Conservation (phyloP, 2,329 filamentous ascomycete genomes). For the Cordyceps militaris region DNA sequence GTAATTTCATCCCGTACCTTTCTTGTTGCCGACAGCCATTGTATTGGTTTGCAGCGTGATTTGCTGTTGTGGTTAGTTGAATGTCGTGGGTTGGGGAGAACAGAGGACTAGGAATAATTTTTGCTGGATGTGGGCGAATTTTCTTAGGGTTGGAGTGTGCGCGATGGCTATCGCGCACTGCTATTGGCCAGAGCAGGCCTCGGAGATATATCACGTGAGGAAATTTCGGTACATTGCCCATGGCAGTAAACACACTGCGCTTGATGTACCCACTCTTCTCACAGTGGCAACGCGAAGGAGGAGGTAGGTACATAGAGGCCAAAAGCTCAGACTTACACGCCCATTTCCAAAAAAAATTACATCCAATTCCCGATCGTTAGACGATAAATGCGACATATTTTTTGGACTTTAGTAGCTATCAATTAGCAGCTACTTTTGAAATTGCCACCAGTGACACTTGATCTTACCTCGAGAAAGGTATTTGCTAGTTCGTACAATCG, state of each 20-base stretch:
- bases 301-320: no score
- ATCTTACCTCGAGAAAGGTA: neutral
- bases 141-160: conserved; percentile 21
- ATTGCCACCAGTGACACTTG: neutral
- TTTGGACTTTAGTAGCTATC: neutral
- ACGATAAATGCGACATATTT: neutral
- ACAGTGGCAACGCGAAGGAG: no score
- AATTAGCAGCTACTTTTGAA: neutral
- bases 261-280: neutral
- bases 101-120: neutral
- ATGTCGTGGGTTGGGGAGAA: conserved; percentile 16
- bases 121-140: conserved; percentile 19
- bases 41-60: conserved; percentile 22
- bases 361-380: no score
- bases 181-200: neutral
- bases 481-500: neutral
- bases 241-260: neutral
- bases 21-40: conserved; percentile 34
- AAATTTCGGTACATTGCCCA: neutral
- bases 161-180: neutral
- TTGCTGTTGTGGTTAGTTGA: conserved; percentile 20
- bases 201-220: conserved; percentile 14
- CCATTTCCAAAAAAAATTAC: neutral
- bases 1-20: conserved; percentile 38
- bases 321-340: conserved; percentile 6